These are phyloP conservation scores for Hura crepitans DNA, from an alignment of 441 rosid species.

Conservation along the genomic window DNA sequence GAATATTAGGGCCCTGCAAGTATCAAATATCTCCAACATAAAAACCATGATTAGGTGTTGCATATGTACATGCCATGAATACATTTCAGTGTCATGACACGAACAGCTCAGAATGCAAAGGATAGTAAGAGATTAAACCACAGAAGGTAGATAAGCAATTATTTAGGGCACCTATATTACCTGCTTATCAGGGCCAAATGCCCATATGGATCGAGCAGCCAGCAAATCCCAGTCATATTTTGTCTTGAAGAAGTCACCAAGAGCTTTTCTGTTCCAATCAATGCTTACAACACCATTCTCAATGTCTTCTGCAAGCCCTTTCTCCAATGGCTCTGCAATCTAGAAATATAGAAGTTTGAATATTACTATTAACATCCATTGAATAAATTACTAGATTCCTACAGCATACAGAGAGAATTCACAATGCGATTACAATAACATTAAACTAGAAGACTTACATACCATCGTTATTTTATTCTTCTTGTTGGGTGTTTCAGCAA, in stretches of 20 bases:
- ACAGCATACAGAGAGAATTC: not conserved
- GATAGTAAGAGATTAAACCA: slow-evolving; percentile 9
- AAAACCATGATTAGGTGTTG: not conserved
- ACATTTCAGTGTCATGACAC: not conserved
- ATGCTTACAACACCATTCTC: slow-evolving; percentile 85
- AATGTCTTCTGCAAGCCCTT: slow-evolving; percentile 91
- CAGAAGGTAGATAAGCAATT: not conserved
- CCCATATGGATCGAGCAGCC: slow-evolving; percentile 97
- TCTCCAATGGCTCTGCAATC: slow-evolving; percentile 98
- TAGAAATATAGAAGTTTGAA: slow-evolving; percentile 27
- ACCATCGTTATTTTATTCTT: slow-evolving; percentile 97
- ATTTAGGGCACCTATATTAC: slow-evolving; percentile 30
- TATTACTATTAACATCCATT: not conserved
- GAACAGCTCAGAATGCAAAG: not conserved
- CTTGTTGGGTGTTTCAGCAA: slow-evolving; percentile 97
- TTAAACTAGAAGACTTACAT: slow-evolving; percentile 20
- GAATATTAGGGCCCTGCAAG: slow-evolving; percentile 83
- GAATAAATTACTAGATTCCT: not conserved
- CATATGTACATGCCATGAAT: not conserved
- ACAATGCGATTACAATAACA: not conserved
- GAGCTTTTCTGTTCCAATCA: slow-evolving; percentile 79
- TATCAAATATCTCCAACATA: slow-evolving; percentile 19
- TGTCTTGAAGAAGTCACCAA: slow-evolving; percentile 88
- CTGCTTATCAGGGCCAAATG: slow-evolving; percentile 98
- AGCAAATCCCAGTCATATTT: slow-evolving; percentile 97